Conservation (phyloP, 164 flowering plant genomes). For the Litsea cubeba region DNA sequence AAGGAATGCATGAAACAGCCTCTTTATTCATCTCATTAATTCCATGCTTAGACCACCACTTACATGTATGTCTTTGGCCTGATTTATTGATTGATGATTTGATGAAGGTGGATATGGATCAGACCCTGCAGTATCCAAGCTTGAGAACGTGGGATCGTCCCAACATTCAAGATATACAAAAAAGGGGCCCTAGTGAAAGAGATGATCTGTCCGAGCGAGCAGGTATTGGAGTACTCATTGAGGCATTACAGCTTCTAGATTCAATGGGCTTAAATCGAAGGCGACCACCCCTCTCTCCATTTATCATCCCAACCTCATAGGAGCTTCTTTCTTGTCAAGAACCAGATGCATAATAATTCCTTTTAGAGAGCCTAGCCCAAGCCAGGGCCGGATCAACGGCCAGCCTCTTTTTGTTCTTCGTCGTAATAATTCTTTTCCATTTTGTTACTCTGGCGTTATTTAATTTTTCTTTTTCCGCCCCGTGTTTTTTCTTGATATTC, state of each 20-base stretch:
- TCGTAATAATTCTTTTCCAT: conserved; percentile 51
- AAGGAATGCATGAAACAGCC: neutral
- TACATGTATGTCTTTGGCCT: neutral
- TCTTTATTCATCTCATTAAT: neutral
- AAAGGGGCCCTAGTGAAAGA: conserved; percentile 70
- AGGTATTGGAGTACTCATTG: conserved; percentile 73
- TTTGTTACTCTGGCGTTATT: conserved; percentile 36
- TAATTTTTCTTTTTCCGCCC: conserved; percentile 22
- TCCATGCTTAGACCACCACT: neutral
- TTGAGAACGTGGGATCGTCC: conserved; percentile 66
- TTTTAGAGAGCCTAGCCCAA: conserved; percentile 15
- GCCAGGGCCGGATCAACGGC: conserved; percentile 19
- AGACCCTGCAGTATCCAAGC: conserved; percentile 51
- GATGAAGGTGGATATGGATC: conserved; percentile 68
- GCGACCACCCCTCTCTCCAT: neutral
- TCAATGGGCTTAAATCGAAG: neutral
- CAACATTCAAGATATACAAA: conserved; percentile 85
- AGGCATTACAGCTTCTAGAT: conserved; percentile 67
- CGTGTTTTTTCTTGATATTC: conserved; percentile 18
- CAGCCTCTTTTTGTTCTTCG: conserved; percentile 23
- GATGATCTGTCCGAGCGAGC: conserved; percentile 66
- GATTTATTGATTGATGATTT: neutral
- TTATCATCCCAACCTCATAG: conserved; percentile 18
- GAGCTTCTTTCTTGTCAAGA: conserved; percentile 29
- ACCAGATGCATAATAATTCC: conserved; percentile 37